These are phyloP conservation scores for Chalciporus chontae DNA, from an alignment of 768 basidiomycete genomes.

Conservation along the genomic window DNA sequence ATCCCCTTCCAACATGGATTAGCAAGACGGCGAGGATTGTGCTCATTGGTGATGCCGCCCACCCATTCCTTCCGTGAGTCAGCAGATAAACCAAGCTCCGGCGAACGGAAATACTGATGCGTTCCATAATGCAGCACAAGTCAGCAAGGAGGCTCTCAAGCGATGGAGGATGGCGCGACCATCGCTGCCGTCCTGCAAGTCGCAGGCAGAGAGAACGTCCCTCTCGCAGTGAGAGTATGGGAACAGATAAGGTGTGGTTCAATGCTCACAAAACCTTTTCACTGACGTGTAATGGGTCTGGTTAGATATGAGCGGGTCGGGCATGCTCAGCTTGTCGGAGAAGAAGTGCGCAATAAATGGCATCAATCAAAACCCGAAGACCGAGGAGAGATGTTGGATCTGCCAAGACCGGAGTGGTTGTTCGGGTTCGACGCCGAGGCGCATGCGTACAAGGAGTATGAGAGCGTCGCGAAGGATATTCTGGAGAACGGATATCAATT, in stretches of 20 bases:
- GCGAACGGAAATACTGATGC: neutral
- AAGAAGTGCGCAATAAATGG: constrained; percentile 17
- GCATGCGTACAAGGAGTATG: constrained; percentile 15
- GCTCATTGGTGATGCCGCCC: constrained; percentile 17
- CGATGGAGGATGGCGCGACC: constrained; percentile 37
- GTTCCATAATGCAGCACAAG: constrained; percentile 5
- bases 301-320: constrained; percentile 14
- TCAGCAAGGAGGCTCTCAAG: constrained; percentile 38
- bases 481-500: constrained; percentile 15
- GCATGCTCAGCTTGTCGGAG: constrained; percentile 11
- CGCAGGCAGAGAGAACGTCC: constrained; percentile 1
- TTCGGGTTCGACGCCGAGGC: constrained; percentile 19
- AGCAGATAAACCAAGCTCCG: neutral
- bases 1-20: constrained; percentile 36
- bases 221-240: neutral
- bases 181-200: constrained; percentile 30
- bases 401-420: constrained; percentile 22
- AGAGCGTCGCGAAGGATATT: constrained; percentile 2
- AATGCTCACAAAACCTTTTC: neutral
- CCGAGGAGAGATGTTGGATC: constrained; percentile 9
- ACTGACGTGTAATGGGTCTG: neutral
- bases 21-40: constrained; percentile 15
- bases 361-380: constrained; percentile 18
- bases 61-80: constrained; percentile 21
- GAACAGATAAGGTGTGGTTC: neutral